Conservation (phyloP, 805 yeast genomes). For the Blastobotrys attinorum region DNA sequence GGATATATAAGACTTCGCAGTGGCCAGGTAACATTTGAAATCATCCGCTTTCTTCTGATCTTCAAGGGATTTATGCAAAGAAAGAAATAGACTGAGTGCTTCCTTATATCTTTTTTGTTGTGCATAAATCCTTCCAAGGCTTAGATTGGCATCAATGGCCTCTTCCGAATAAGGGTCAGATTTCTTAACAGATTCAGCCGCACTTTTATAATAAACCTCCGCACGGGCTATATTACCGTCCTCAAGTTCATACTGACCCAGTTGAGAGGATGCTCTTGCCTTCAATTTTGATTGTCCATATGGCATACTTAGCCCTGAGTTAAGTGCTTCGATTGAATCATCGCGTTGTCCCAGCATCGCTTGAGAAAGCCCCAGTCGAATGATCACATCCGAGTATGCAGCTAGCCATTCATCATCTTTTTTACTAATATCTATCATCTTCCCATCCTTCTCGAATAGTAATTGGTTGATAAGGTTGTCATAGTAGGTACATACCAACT, state of each 20-base stretch:
- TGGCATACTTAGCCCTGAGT: conserved; percentile 21
- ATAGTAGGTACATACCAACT: conserved; percentile 14
- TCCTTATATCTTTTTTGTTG: conserved; percentile 7
- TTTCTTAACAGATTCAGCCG: neutral
- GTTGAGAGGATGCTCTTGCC: conserved; percentile 19
- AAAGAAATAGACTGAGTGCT: conserved; percentile 20
- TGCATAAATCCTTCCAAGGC: conserved; percentile 18
- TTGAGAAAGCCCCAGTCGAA: conserved; percentile 23
- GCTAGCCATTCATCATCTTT: conserved; percentile 26
- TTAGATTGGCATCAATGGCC: conserved; percentile 16
- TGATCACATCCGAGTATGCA: conserved; percentile 28
- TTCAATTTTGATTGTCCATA: conserved; percentile 21
- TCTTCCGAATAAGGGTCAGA: neutral
- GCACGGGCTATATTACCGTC: neutral
- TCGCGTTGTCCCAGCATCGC: conserved; percentile 13
- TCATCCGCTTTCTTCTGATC: conserved; percentile 1
- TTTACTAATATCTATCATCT: conserved; percentile 15
- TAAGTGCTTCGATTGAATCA: conserved; percentile 22
- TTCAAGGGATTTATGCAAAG: conserved; percentile 19
- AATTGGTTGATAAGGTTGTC: conserved; percentile 20
- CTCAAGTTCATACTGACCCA: conserved; percentile 10
- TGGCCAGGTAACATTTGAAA: conserved; percentile 13
- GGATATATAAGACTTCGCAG: conserved; percentile 17
- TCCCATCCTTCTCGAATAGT: conserved; percentile 11
- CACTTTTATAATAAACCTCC: neutral